Evolutionary conservation across 495 filamentous ascomycete species (phyloP).

Genomic region (Neurospora terricola): DNA sequence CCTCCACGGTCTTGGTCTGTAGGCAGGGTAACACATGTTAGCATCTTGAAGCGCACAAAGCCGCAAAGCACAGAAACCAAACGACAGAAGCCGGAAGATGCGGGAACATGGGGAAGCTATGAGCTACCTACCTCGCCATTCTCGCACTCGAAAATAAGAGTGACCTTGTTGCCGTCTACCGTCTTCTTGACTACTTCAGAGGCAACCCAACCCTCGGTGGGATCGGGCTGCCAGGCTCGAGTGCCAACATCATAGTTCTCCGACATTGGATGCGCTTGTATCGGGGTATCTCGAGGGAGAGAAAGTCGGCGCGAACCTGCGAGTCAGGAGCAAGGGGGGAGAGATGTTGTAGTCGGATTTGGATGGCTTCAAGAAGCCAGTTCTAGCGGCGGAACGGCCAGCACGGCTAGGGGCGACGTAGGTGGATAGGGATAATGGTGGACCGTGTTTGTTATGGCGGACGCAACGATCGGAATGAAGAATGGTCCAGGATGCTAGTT

Average conservation of each 20-base stretch:
- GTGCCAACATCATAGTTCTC: conserved; percentile 96
- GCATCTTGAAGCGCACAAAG: conserved; percentile 4
- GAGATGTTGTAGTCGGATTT: not conserved
- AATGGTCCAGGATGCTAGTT: not conserved
- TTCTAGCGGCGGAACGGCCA: conserved; percentile 10
- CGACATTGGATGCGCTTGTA: conserved; percentile 54
- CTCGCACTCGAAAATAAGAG: conserved; percentile 72
- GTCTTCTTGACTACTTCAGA: conserved; percentile 88
- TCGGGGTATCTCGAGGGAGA: conserved; percentile 2
- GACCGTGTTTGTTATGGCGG: conserved; percentile 3
- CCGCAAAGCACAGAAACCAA: not conserved
- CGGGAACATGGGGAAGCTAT: not conserved
- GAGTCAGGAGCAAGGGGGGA: not conserved
- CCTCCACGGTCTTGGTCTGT: conserved; percentile 71
- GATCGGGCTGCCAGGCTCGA: conserved; percentile 94
- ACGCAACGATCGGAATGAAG: conserved; percentile 1
- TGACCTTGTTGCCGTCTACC: conserved; percentile 75
- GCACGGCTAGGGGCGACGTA: conserved; percentile 3
- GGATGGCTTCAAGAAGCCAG: conserved; percentile 18
- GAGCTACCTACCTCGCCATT: conserved; percentile 73
- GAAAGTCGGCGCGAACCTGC: conserved; percentile 1
- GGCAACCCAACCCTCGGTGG: conserved; percentile 90
- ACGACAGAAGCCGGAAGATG: not conserved
- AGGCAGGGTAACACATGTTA: conserved; percentile 10
- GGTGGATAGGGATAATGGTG: conserved; percentile 3